Percentiles rank a stretch among this genome's conserved stretches.
Evolutionary conservation across 106 monocot genomes (phyloP).

Genomic region (Acorus calamus): DNA sequence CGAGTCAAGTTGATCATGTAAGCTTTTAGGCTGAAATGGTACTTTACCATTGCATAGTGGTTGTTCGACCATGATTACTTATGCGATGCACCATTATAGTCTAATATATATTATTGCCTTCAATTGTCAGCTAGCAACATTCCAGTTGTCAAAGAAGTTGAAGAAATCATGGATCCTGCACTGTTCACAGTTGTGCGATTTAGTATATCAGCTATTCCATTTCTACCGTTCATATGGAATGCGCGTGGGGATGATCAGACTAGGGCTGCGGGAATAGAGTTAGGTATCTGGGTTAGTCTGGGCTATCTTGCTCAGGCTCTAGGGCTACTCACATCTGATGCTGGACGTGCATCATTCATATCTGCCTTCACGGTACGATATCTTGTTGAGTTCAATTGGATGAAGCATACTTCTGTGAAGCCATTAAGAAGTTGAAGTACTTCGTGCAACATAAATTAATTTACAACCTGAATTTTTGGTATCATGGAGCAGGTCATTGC

Average conservation of each 20-base stretch:
- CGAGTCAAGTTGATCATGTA: too few relatives aligned
- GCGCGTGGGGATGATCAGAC: constrained; percentile 28
- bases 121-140: constrained; percentile 64
- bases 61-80: too few relatives aligned
- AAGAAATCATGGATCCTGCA: constrained; percentile 63
- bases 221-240: constrained; percentile 52
- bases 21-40: too few relatives aligned
- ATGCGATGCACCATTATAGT: too few relatives aligned
- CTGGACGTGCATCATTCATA: constrained; percentile 77
- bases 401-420: too few relatives aligned
- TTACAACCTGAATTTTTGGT: not conserved
- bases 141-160: constrained; percentile 76
- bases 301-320: constrained; percentile 58
- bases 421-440: too few relatives aligned
- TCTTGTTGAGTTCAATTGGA: not conserved
- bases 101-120: not conserved
- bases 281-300: constrained; percentile 77
- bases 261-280: constrained; percentile 51
- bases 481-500: constrained; percentile 42
- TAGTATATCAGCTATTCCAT: constrained; percentile 45
- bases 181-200: constrained; percentile 76
- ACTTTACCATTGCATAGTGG: too few relatives aligned
- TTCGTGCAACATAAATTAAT: too few relatives aligned
- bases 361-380: constrained; percentile 63
- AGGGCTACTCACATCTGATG: constrained; percentile 74